Evolutionary conservation across 140 eudicot species (phyloP), one percentile per base, ranked within the genome.

Genomic region (Stevia rebaudiana): DNA sequence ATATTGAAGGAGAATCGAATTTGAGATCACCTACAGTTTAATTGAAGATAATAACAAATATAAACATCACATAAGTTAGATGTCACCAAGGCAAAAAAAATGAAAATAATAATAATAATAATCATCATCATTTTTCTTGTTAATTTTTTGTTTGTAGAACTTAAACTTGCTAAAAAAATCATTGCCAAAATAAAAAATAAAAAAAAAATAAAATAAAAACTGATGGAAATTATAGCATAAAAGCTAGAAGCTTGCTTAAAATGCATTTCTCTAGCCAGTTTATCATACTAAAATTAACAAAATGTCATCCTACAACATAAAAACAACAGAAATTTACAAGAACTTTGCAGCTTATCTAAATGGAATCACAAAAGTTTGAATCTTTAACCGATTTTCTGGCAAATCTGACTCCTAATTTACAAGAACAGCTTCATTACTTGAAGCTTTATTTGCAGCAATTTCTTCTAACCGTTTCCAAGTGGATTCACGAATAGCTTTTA

Each of bases 381-480:
- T 42, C 56, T 51, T 68, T 60, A 52, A 56, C 21, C 56, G 10
- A 37, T 22, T 44, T 25, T 16, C 4, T 23, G 8, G 12, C 18
- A 10, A 36, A 52, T 25, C 53, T 52, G 42, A 40, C 23, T 61
- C 68, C 68, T 69, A 71, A 73, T 80, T 63, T 76, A 87, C 88
- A 66, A 87, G 86, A 69, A 82, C 87, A 11, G 86, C 81, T 57
- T 79, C 94, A 62, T 81, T 79, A 73, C 76, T 75, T 30, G 85
- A 41, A 68, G 84, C 81, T 64, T 80, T 82, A 44, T 74, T 74
- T 1, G 81, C 69, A 67, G 83, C 88, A 13, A 85, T 51, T 69
- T 83, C 87, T 79, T 91, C 96, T 65, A 91, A 76, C 6, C 84
- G 82, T 72, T 84, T 88, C 98, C 98, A 88, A 22, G 75, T 75